Base-by-base conservation (phyloP, 202 grass and related monocot genomes). In the Musa balbisiana region DNA sequence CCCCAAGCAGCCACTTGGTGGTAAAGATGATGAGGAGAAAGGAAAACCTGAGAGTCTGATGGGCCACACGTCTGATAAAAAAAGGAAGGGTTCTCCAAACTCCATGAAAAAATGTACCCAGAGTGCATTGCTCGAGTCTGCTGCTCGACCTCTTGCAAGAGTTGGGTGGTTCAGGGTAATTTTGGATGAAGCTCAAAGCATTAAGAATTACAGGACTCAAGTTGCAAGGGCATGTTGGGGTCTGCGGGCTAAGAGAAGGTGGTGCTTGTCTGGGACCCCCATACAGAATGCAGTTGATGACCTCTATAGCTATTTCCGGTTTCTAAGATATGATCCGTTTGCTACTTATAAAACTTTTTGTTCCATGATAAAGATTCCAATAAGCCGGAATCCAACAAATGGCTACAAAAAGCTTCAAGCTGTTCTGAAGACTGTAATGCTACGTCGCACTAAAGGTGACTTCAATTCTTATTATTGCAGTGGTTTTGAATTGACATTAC, bases 241-340 rank as follows among this genome's bases (percentile, higher is more conserved):
- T 84, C 71, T 99, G 80, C 83, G 91, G 75, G 95, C 95, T 50
- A 99, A 99, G 87, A 88, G 95, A 86, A 99, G 95, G 80, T 99
- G 95, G 95, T 99, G 95, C 76, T 99, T 99, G 73, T 99, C 95
- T 69, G 95, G 95, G 43, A 99, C 95, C 13, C 95, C 95, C 59
- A 99, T 99, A 86, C 95, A 99, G 81, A 99, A 99, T 84, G 87
- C 95, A 53, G 89, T 99, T 66, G 95, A 99, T 54, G 95, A 99
- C 82, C 87, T 99, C 29, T 99, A 87, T 72, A 99, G 95, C 78
- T 99, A 99, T 81, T 99, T 99, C 68, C 87, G 89, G 78, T 99
- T 99, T 86, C 86, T 99, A 52, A 88, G 91, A 87, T 99, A 92
- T 15, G 91, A 95, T 51, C 95, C 95, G 9, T 99, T 84, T 74